Evolutionary conservation across 1,284 basidiomycete species (phyloP), one percentile per base, ranked within the genome.

Genomic region (Rhodotorula sp.): DNA sequence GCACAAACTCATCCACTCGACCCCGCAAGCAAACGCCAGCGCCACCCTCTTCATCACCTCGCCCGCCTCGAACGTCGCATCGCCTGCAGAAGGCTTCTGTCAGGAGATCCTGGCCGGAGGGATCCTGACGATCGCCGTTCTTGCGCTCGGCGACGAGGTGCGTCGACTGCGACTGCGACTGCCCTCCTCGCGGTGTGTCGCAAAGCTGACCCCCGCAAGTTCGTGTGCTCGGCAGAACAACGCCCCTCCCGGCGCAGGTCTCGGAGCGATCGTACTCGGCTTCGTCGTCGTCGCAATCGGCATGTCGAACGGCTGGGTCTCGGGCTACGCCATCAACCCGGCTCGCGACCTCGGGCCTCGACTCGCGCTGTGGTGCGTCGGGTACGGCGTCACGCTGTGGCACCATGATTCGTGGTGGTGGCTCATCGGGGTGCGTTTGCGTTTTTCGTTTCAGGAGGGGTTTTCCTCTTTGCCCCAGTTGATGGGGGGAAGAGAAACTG

Each of bases 321-420:
- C 71, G 3, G 61, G 70, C 1, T 76, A 75, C 55, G 73, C 74
- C 37, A 75, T 78, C 59, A 79, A 79, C 61, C 75, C 76, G 1
- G 77, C 77, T 1, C 73, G 78, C 30, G 78, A 79, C 66, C 67
- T 79, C 22, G 78, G 78, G 0, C 77, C 78, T 22, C 74, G 78
- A 6, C 65, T 79, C 44, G 77, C 76, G 1, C 57, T 75, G 20
- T 76, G 76, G 62, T 66, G 66, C 10, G 65, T 74, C 47, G 78
- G 78, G 3, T 79, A 77, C 53, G 73, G 75, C 16, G 65, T 37
- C 1, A 28, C 64, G 7, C 69, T 78, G 28, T 78, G 77, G 77
- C 69, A 71, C 0, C 68, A 75, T 66, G 53, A 70, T 13, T n/a
- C 68, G 40, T 71, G 64, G 50, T 77, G 76, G 75, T 77, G 76